These are phyloP conservation scores for Tylopilus sp. DNA, from an alignment of 768 basidiomycete species.

Conservation along the genomic window DNA sequence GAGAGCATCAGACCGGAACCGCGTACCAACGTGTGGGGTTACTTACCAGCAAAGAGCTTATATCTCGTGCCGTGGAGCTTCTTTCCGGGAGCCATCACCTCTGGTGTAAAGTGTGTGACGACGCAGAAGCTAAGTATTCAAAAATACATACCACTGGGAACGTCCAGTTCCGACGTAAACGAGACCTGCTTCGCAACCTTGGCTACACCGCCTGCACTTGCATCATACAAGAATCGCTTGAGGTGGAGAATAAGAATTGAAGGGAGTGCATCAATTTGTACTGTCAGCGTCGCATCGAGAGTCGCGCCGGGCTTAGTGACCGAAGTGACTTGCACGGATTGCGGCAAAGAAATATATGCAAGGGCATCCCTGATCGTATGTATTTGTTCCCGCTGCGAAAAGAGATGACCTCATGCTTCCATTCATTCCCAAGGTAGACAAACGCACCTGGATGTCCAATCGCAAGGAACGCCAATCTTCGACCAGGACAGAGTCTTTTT, in stretches of 20 bases:
- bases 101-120: slow-evolving; percentile 26
- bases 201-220: slow-evolving; percentile 66
- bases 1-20: not conserved
- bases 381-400: slow-evolving; percentile 61
- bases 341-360: slow-evolving; percentile 69
- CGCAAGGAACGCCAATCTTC: slow-evolving; percentile 91
- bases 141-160: slow-evolving; percentile 55
- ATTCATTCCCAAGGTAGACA: not conserved
- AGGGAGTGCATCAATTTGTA: slow-evolving; percentile 79
- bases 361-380: slow-evolving; percentile 83
- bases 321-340: slow-evolving; percentile 69
- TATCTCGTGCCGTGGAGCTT: slow-evolving; percentile 55
- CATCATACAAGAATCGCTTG: slow-evolving; percentile 89
- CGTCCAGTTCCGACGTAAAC: slow-evolving; percentile 74
- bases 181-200: slow-evolving; percentile 82
- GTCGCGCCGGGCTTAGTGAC: slow-evolving; percentile 52
- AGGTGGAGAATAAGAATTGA: slow-evolving; percentile 84
- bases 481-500: slow-evolving; percentile 81
- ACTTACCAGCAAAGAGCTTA: slow-evolving; percentile 79
- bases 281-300: slow-evolving; percentile 69
- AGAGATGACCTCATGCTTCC: not conserved
- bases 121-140: not conserved
- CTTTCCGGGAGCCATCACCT: slow-evolving; percentile 56
- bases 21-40: not conserved
- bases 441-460: slow-evolving; percentile 79